Evolutionary conservation across 208 protist species (phyloP).

Genomic region (Entamoeba moshkovskii): DNA sequence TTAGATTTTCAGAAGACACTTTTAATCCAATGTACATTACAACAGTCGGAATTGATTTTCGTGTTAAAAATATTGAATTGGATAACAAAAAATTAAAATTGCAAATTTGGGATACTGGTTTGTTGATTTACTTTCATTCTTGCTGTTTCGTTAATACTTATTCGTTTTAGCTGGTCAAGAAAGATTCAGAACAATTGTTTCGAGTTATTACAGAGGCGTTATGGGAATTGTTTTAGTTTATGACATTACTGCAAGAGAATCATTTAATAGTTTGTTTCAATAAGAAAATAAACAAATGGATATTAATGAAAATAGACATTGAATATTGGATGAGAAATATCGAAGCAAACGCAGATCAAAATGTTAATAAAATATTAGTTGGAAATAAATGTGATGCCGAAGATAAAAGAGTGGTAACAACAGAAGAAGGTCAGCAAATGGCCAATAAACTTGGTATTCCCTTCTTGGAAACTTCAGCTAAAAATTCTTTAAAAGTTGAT

Average conservation of each 20-base stretch:
- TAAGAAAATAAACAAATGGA: too few species aligned
- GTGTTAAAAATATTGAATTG: slow-evolving; percentile 31
- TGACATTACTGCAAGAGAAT: slow-evolving; percentile 25
- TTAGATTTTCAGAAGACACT: slow-evolving; percentile 38
- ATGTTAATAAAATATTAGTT: slow-evolving; percentile 30
- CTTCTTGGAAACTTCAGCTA: slow-evolving; percentile 31
- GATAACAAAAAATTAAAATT: slow-evolving; percentile 39
- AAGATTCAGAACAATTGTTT: slow-evolving; percentile 23
- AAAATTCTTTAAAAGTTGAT: slow-evolving; percentile 35
- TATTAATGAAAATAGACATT: too few species aligned
- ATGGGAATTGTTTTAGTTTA: slow-evolving; percentile 37
- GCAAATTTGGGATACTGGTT: slow-evolving; percentile 45
- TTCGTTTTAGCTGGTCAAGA: slow-evolving; percentile 29
- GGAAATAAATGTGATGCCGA: slow-evolving; percentile 39
- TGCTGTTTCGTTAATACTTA: not conserved
- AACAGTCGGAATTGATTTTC: slow-evolving; percentile 53
- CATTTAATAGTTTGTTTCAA: slow-evolving; percentile 21
- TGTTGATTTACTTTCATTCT: too few species aligned
- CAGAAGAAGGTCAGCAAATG: slow-evolving; percentile 14
- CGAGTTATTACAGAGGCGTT: slow-evolving; percentile 34
- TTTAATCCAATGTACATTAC: slow-evolving; percentile 38
- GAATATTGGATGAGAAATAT: slow-evolving; percentile 22
- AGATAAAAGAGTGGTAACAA: not conserved
- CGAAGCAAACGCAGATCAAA: slow-evolving; percentile 2
- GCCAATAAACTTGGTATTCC: slow-evolving; percentile 26